Percentiles rank a stretch among this genome's conserved stretches.
Evolutionary conservation across 2,329 filamentous ascomycete species (phyloP).

Genomic region (Colletotrichum theobromicola): DNA sequence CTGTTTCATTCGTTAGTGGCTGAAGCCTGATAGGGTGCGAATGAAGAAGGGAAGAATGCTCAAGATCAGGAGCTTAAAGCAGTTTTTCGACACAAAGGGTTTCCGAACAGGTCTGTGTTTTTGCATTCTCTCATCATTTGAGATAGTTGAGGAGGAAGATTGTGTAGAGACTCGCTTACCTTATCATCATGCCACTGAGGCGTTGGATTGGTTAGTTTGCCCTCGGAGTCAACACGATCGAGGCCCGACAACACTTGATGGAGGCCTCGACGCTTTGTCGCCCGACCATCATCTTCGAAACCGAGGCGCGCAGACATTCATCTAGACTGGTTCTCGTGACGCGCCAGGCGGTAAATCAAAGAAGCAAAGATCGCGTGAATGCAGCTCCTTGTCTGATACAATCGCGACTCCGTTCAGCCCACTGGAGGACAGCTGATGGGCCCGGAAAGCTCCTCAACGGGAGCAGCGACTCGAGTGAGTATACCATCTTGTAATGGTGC

Average conservation of each 20-base stretch:
- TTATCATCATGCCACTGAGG: not conserved
- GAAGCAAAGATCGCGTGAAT: not conserved
- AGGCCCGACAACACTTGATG: not conserved
- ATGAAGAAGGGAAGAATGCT: not conserved
- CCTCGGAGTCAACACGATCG: not conserved
- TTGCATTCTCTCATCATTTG: slow-evolving; percentile 33
- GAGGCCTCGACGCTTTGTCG: not conserved
- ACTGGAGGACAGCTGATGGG: no score
- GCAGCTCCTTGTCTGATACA: not conserved
- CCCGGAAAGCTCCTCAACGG: not conserved
- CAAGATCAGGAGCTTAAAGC: slow-evolving; percentile 24
- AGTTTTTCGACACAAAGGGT: slow-evolving; percentile 31
- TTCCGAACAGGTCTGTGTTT: slow-evolving; percentile 41
- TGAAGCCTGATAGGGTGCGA: not conserved
- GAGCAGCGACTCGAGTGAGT: not conserved
- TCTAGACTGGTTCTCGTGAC: not conserved
- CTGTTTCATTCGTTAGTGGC: slow-evolving; percentile 4
- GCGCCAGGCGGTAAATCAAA: not conserved
- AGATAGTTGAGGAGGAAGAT: not conserved
- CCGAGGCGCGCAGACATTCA: not conserved
- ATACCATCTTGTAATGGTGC: not conserved
- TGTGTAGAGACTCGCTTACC: not conserved
- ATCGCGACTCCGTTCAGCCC: not conserved
- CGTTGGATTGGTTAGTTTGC: not conserved
- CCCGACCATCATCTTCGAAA: not conserved